A percentile compares a stretch with the other conserved stretches of the same genome.
Conservation (phyloP, 148 eudicot genomes). For the Vaccinium macrocarpon region DNA sequence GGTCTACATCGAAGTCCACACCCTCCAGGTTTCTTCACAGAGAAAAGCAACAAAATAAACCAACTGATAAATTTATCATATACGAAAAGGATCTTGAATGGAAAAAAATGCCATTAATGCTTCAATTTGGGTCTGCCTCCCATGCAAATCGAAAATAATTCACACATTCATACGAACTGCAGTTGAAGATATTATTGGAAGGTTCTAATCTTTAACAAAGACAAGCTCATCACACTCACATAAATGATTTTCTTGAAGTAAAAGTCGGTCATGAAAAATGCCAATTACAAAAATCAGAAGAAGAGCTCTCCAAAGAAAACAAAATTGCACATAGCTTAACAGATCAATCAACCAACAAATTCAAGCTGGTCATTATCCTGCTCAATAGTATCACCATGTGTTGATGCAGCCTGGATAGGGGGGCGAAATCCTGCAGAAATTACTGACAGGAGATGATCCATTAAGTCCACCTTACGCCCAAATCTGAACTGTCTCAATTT, state of each 20-base stretch:
- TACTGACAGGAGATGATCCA: background rate
- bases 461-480: background rate
- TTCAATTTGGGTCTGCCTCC: background rate
- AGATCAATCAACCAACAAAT: background rate
- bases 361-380: background rate
- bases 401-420: background rate
- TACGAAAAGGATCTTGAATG: background rate
- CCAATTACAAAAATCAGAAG: background rate
- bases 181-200: background rate
- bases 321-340: background rate
- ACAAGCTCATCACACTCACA: background rate
- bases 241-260: background rate
- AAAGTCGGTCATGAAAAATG: background rate
- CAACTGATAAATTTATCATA: background rate
- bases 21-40: constrained; percentile 40
- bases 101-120: background rate
- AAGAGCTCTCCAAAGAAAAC: constrained; percentile 3
- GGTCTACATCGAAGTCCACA: constrained; percentile 80
- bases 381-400: background rate
- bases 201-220: background rate
- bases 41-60: constrained; percentile 17
- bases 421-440: background rate
- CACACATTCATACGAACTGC: background rate
- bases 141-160: background rate
- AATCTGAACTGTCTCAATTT: background rate